Conservation (phyloP, 2,329 filamentous ascomycete genomes). For the Colletotrichum truncatum region DNA sequence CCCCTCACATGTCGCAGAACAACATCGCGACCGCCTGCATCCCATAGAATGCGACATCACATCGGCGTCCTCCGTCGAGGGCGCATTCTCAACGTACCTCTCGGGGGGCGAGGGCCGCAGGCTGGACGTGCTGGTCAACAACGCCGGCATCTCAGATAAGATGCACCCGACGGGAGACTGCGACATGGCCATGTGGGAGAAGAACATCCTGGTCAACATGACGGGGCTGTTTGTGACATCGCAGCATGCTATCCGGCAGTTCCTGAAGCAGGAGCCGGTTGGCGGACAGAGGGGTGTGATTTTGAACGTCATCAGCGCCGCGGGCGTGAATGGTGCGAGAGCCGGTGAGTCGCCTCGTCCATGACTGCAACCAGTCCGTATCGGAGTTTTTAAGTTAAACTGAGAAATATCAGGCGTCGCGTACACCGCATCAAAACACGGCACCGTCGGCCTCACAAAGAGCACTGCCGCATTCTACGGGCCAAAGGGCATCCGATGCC, state of each 20-base stretch:
- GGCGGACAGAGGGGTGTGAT: conserved; percentile 32
- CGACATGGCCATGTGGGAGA: conserved; percentile 58
- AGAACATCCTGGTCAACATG: conserved; percentile 64
- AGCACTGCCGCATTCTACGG: conserved; percentile 67
- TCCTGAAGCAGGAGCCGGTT: conserved; percentile 48
- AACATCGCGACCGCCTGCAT: not conserved
- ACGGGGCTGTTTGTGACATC: conserved; percentile 63
- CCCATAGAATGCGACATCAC: not conserved
- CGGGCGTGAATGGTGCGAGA: not conserved
- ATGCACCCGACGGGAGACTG: conserved; percentile 61
- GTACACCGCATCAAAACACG: conserved; percentile 64
- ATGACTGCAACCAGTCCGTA: too few species aligned
- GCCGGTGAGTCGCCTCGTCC: not conserved
- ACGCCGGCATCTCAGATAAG: conserved; percentile 65
- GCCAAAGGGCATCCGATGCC: conserved; percentile 55
- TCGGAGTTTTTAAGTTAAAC: too few species aligned
- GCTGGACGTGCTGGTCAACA: conserved; percentile 66
- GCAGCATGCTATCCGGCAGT: conserved; percentile 58
- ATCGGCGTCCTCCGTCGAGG: not conserved
- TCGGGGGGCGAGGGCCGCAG: not conserved
- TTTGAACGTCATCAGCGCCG: conserved; percentile 32
- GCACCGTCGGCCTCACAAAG: conserved; percentile 60
- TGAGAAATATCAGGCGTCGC: conserved; percentile 46
- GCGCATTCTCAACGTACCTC: not conserved
- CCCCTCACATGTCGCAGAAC: not conserved